These are phyloP conservation scores for Aspergillus sclerotialis DNA, from an alignment of 2,329 filamentous ascomycete genomes.

Conservation along the genomic window DNA sequence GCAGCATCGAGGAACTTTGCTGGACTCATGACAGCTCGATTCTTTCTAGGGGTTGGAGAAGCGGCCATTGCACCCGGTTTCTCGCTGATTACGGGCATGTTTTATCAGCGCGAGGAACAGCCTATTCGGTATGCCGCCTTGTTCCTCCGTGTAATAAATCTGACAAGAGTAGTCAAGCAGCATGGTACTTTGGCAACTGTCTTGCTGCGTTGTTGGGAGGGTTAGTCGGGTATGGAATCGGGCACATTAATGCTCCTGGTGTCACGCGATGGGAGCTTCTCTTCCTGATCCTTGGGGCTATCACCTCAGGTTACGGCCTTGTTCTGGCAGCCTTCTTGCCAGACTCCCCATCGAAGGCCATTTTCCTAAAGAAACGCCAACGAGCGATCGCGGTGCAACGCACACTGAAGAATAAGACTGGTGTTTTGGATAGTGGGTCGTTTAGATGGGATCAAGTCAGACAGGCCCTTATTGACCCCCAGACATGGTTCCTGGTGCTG, in stretches of 20 bases:
- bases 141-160: too few relatives aligned
- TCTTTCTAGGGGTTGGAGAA: constrained; percentile 50
- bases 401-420: too few relatives aligned
- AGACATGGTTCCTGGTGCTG: too few relatives aligned
- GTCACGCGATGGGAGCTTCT: constrained; percentile 50
- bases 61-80: constrained; percentile 50
- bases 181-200: constrained; percentile 18
- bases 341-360: constrained; percentile 48
- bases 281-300: constrained; percentile 49
- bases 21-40: constrained; percentile 45
- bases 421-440: too few relatives aligned
- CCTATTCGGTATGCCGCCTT: constrained; percentile 50
- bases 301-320: constrained; percentile 47
- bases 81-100: constrained; percentile 51
- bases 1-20: constrained; percentile 44
- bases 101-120: constrained; percentile 53
- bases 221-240: constrained; percentile 46
- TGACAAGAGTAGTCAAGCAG: too few relatives aligned
- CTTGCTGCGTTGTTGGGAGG: constrained; percentile 16
- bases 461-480: too few relatives aligned
- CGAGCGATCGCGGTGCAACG: constrained; percentile 42
- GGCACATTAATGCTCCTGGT: constrained; percentile 44
- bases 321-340: constrained; percentile 45
- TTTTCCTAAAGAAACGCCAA: constrained; percentile 52
- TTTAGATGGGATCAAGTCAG: too few relatives aligned